Conservation (phyloP, 257 asterid species). For the Penstemon barbatus region DNA sequence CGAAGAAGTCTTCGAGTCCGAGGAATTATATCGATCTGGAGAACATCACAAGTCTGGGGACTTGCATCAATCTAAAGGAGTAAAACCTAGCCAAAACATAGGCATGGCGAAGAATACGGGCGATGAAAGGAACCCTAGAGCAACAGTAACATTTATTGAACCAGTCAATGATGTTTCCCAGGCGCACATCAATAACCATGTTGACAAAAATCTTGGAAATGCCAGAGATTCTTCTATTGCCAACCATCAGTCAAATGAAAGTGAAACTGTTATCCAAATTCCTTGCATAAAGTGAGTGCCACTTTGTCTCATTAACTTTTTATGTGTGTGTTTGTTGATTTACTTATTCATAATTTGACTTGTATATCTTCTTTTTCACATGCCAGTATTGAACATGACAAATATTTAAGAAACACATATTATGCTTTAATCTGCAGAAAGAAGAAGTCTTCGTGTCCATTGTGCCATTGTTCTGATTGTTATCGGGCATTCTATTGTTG, state of each 20-base stretch:
- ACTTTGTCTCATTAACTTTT: conserved; percentile 14
- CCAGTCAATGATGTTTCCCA: conserved; percentile 27
- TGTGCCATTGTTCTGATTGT: conserved; percentile 35
- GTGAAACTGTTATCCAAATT: conserved; percentile 24
- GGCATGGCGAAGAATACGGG: conserved; percentile 14
- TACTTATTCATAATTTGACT: background rate
- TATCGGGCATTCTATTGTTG: conserved; percentile 29
- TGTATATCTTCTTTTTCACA: conserved; percentile 20
- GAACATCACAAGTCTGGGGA: conserved; percentile 18
- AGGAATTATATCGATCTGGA: conserved; percentile 20
- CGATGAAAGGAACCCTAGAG: conserved; percentile 26
- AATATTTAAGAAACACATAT: background rate
- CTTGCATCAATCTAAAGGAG: conserved; percentile 20
- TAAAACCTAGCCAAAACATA: conserved; percentile 18
- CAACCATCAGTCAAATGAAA: conserved; percentile 28
- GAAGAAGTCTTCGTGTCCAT: conserved; percentile 37
- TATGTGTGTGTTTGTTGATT: background rate
- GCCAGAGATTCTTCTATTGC: conserved; percentile 22
- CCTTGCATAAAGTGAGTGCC: conserved; percentile 44
- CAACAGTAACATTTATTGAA: conserved; percentile 14
- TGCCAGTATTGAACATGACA: background rate
- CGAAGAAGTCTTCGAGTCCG: conserved; percentile 21
- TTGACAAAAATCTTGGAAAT: conserved; percentile 19
- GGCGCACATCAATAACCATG: conserved; percentile 26
- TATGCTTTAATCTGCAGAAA: conserved; percentile 40